Evolutionary conservation across 2,329 filamentous ascomycete genomes (phyloP).

Genomic region (Curvularia spicifera): DNA sequence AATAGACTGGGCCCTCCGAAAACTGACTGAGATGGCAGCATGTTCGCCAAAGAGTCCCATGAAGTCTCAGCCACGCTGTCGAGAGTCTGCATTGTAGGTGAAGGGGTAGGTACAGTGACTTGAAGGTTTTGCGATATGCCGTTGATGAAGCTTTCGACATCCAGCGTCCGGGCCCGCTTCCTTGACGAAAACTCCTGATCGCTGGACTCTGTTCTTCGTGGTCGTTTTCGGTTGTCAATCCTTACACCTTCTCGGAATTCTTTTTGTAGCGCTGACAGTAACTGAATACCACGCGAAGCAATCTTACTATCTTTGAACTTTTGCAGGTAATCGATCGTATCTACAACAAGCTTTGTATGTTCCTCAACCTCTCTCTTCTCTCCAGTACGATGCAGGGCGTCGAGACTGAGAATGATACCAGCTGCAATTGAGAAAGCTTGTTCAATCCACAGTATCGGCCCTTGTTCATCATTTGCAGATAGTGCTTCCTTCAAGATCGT

Average conservation of each 20-base stretch:
- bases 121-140: slow-evolving; percentile 17
- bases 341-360: slow-evolving; percentile 15
- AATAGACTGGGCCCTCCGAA: slow-evolving; percentile 21
- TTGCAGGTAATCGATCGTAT: slow-evolving; percentile 18
- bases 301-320: slow-evolving; percentile 20
- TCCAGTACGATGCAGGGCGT: slow-evolving; percentile 43
- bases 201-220: background rate
- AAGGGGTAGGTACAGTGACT: slow-evolving; percentile 4
- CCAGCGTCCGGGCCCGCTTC: slow-evolving; percentile 14
- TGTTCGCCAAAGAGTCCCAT: slow-evolving; percentile 12
- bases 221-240: slow-evolving; percentile 10
- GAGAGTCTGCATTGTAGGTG: background rate
- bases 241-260: slow-evolving; percentile 13
- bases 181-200: background rate
- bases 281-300: slow-evolving; percentile 21
- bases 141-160: slow-evolving; percentile 17
- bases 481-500: slow-evolving; percentile 51
- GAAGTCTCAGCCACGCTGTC: slow-evolving; percentile 4
- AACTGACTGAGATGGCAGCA: slow-evolving; percentile 17
- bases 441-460: slow-evolving; percentile 50
- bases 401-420: slow-evolving; percentile 50
- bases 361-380: slow-evolving; percentile 18
- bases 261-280: slow-evolving; percentile 15
- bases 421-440: slow-evolving; percentile 53
- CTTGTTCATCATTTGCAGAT: slow-evolving; percentile 39